Evolutionary conservation across 768 basidiomycete species (phyloP), one percentile per base, ranked within the genome.

Genomic region (Mycena filopes): DNA sequence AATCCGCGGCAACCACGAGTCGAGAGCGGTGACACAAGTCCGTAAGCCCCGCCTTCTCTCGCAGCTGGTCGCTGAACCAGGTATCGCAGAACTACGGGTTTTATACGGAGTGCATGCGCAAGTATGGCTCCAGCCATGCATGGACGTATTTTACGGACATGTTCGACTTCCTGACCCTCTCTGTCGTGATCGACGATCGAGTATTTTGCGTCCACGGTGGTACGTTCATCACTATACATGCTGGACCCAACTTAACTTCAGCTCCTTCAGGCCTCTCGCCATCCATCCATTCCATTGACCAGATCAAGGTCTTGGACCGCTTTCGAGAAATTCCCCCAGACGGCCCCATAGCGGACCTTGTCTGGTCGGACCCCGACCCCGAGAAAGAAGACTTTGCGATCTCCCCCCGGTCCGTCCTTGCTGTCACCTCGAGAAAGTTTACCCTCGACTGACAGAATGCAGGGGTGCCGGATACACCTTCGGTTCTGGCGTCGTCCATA

Each of bases 131-230:
- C 2, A 90, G 96, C 33, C 91, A 93, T 71, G 97, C 98, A 36
- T 99, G 98, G 98, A 96, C 95, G 28, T 98, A 99, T 78, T 99
- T 99, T 74, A 99, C 98, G 64, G 98, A 99, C 80, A 98, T 99
- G 97, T 99, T 99, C 78, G 98, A 99, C 82, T 99, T 96, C 82
- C 80, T 99, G 70, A 99, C 98, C 13, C 83, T 99, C 60, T 96
- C 94, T 36, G 96, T 97, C 60, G 98, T 99, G 66, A 98, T 99
- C 72, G 98, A 99, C 80, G 96, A 99, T 82, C 91, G 90, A 73
- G 98, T 99, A 85, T 98, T 99, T 78, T 99, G 98, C 72, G 97
- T 99, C 12, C 98, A 99, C 71, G 98, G 98, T 72, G 97, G 97
- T 95, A 71, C 59, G 83, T 77, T 49, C 21, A 41, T 60, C 50